Evolutionary conservation across 2,329 filamentous ascomycete genomes (phyloP), one percentile per base, ranked within the genome.

Genomic region (Trichoderma oligosporum): DNA sequence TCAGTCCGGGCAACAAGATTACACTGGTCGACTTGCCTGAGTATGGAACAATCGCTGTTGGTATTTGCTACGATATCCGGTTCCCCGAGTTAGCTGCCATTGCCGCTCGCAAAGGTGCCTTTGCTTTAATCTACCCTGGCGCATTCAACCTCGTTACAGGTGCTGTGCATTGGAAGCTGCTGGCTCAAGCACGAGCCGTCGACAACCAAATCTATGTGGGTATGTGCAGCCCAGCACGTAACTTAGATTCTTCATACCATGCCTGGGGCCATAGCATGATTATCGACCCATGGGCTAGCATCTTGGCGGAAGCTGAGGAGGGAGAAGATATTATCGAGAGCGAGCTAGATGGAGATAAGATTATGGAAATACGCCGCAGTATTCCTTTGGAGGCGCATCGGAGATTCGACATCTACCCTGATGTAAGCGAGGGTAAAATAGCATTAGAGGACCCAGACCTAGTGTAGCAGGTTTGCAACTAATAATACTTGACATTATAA

Each of bases 61-160:
- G 89, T 22, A 97, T 99, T 69, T 99, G 94, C 81, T 99, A 99
- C 76, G 94, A 99, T 73, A 84, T 99, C 54, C 90, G 94, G 33
- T 99, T 99, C 76, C 93, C 94, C 0, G 94, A 97, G 74, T 79
- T 96, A 8, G 94, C 91, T 2, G 93, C 84, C 70, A 87, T 97
- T 58, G 93, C 93, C 0, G 89, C 93, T 22, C 82, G 94, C 29
- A 85, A 85, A 63, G 91, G 87, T 14, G 88, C 85, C 58, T 99
- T 97, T 72, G 80, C 90, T 41, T 82, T 97, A 48, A 71, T 97
- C 20, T 97, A 97, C 73, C 94, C 94, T 0, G 94, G 91, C n/a
- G 94, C 94, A 1, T 99, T 99, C 79, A 99, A 97, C 73, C 78
- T 89, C 59, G 96, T 91, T 0, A 99, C 94, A 0, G 94, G 94